Base-by-base conservation (phyloP, 2,329 filamentous ascomycete species). In the Helminthosporium solani region DNA sequence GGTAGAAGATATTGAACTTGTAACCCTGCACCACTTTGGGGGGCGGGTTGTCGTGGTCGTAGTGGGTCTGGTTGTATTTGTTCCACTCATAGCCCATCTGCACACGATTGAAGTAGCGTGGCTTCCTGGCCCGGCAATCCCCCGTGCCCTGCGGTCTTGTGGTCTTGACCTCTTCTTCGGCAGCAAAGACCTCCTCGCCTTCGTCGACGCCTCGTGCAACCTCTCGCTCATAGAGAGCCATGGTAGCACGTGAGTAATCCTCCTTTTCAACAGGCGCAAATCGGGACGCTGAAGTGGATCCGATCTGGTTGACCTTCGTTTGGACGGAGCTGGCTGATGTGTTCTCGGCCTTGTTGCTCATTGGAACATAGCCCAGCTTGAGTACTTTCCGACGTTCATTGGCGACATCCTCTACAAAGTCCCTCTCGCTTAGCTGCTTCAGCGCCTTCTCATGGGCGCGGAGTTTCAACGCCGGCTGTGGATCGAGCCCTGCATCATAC, bases 1-100 rank as follows among this genome's bases (percentile, higher is more conserved):
- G 94, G 66, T 99, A 99, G 73, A 99, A 99, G 41, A 99, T 92
- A 74, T 99, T 97, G 79, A 99, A 99, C 70, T 95, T 96, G 78
- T 99, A 99, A 46, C 94, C 94, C 70, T 99, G 94, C 9, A 99
- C 94, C 6, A 99, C 92, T 73, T 96, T 96, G 20, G 94, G 94
- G 1, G 94, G 94, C 2, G 94, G 94, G 63, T 97, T 96, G 67
- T 97, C 92, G 70, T 96, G 90, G 70, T 97, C 94, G 74, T 99
- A 99, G 73, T 99, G 94, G 11, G 94, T 99, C 73, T 99, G 94
- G 66, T 99, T 99, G 79, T 99, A 99, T 73, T 99, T 99, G 78
- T 99, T 99, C 94, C 94, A 99, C 71, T 99, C 94, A 70, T 97
- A 99, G 42, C 94, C 94, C 88, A 96, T 96, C 71, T 96, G 91